These are phyloP conservation scores for Ophiocordyceps camponoti-floridani DNA, from an alignment of 2,329 filamentous ascomycete species.

Conservation along the genomic window DNA sequence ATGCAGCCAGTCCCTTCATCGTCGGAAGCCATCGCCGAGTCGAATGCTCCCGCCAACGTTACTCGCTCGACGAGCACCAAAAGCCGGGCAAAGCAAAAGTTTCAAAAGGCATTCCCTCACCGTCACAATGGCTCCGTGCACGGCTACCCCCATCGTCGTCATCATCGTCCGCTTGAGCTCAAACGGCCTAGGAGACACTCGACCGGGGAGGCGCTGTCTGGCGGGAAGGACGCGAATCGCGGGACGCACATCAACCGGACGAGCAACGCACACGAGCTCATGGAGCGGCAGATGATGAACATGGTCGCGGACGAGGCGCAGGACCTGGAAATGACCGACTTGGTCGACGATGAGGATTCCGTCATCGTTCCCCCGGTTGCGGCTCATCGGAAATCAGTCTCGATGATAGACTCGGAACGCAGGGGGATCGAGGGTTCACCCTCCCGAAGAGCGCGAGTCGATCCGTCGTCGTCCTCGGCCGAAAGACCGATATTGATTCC, in stretches of 20 bases:
- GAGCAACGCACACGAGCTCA: slow-evolving; percentile 28
- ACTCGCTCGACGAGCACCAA: slow-evolving; percentile 27
- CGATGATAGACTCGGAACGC: slow-evolving; percentile 20
- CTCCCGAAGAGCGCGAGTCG: slow-evolving; percentile 11
- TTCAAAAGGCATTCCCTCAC: slow-evolving; percentile 38
- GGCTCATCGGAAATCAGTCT: slow-evolving; percentile 13
- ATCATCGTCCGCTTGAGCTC: slow-evolving; percentile 26
- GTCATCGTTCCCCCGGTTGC: slow-evolving; percentile 9
- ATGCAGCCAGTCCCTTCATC: slow-evolving; percentile 10
- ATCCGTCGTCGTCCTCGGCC: slow-evolving; percentile 4
- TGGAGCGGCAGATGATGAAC: slow-evolving; percentile 45
- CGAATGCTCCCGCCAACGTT: slow-evolving; percentile 14
- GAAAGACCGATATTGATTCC: not conserved
- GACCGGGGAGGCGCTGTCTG: slow-evolving; percentile 42
- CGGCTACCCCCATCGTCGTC: slow-evolving; percentile 11
- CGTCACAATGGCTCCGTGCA: slow-evolving; percentile 31
- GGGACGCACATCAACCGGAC: slow-evolving; percentile 17
- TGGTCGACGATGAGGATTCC: slow-evolving; percentile 12
- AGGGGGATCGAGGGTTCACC: slow-evolving; percentile 8
- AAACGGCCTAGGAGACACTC: slow-evolving; percentile 30
- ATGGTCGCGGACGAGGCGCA: slow-evolving; percentile 36
- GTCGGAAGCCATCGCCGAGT: slow-evolving; percentile 7
- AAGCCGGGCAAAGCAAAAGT: slow-evolving; percentile 40
- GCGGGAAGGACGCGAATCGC: slow-evolving; percentile 23
- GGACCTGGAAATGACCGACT: slow-evolving; percentile 19